Base-by-base conservation (phyloP, 2,329 filamentous ascomycete genomes). In the Arthrinium puccinioides region DNA sequence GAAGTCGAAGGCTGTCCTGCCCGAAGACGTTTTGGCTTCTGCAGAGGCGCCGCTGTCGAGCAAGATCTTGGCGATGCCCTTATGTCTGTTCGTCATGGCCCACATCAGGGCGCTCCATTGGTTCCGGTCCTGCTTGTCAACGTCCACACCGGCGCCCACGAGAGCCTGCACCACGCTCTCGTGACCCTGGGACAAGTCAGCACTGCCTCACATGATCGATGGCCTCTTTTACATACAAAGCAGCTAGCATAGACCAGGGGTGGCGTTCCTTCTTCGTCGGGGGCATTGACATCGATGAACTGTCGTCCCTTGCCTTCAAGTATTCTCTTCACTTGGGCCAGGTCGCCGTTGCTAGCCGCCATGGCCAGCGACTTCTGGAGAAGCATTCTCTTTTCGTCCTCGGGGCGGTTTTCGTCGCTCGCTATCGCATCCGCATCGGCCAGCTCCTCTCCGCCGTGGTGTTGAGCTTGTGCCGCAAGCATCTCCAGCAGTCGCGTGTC, bases 41-140 rank as follows among this genome's bases (percentile, higher is more conserved):
- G 89, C 84, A n/a, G 89, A 95, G 15, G 92, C 92, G 13, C 89
- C 89, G 52, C 92, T 86, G 57, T 98, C 90, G 23, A 98, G 74
- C 13, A 98, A 68, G 9, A 88, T 72, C 62, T 97, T 97, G 24
- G 90, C 89, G 48, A 98, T 98, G 32, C 81, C 82, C 63, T 97
- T 97, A 63, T 98, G 92, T 40, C 89, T 72, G 61, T 98, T 98
- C 39, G 92, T 98, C 87, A 97, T 97, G 34, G 92, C 90, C 92
- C 92, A 98, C 89, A 98, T 98, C 43, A 98, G 71, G 11, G 92
- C 86, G 53, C 87, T 97, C 92, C 92, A 98, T 55, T 94, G 84
- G 56, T 97, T 97, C 45, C 83, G 85, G 57, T 98, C 92, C 61
- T 97, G 90, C 52, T 83, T 83, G 63, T 98, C 88, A 36, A 97